Evolutionary conservation across 2,329 filamentous ascomycete genomes (phyloP), one percentile per base, ranked within the genome.

Genomic region (Macrophomina tecta): DNA sequence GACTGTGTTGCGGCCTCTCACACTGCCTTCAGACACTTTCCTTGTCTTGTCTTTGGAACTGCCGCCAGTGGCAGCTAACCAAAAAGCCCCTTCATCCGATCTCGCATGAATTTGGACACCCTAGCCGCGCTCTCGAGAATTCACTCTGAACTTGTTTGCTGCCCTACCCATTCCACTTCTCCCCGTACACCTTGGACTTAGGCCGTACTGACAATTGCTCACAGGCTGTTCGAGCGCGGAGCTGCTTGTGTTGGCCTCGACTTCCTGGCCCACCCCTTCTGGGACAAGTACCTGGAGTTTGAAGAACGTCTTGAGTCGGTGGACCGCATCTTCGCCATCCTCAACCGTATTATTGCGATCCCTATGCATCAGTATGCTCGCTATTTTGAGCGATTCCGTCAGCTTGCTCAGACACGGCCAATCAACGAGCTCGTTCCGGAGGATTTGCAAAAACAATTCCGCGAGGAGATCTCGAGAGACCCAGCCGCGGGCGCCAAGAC

Each of bases 211-310:
- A 84, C 78, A 69, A 73, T 64, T 69, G 68, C 45, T 62, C 45
- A 58, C 72, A 99, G 95, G 72, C 86, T 98, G 8, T 98, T 98
- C 76, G 94, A 99, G 78, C 91, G 95, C 71, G 95, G 91, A 69
- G 91, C 93, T 34, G 86, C 86, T 36, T 90, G 87, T 73, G 93
- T 97, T 48, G 95, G 95, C 16, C 86, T 98, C 18, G 95, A 99
- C 80, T 99, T 97, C 76, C 85, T 97, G 36, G 91, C 94, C 2
- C 93, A 97, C 76, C 93, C 93, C 1, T 97, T 99, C 82, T 99
- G 95, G 95, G 95, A 99, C 79, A 98, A 97, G 81, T 99, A 97
- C 75, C 88, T 99, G 70, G 95, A 98, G 77, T 98, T 96, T 74
- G 95, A 98, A 77, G 94, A 97, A 77, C 91, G 94, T 1, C 85